phyloP scores from a whole-genome alignment of 2,329 filamentous ascomycete genomes.

The Hortaea werneckii region DNA sequence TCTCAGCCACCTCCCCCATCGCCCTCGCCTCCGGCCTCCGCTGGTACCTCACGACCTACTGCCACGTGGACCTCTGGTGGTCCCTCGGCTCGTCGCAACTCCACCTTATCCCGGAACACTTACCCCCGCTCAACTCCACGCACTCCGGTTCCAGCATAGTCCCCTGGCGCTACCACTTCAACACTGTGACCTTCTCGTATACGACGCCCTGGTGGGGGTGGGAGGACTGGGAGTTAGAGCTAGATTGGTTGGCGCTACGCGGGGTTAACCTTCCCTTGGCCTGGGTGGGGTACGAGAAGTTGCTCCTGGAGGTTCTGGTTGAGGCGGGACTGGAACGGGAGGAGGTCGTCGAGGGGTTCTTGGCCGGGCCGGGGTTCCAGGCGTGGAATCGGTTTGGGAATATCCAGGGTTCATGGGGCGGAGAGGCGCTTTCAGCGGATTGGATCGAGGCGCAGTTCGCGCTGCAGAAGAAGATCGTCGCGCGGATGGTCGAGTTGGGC shows the following conservation, averaged over 20 bases:
- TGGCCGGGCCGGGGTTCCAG: slow-evolving; percentile 43
- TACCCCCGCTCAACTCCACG: slow-evolving; percentile 24
- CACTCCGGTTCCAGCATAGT: slow-evolving; percentile 34
- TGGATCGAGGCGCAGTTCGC: slow-evolving; percentile 42
- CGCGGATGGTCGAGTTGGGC: slow-evolving; percentile 42
- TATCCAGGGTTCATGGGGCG: slow-evolving; percentile 43
- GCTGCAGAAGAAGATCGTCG: slow-evolving; percentile 40
- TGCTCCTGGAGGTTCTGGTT: slow-evolving; percentile 39
- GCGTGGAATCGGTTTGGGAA: slow-evolving; percentile 48
- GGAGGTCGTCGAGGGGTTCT: slow-evolving; percentile 40
- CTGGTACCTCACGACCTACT: slow-evolving; percentile 33
- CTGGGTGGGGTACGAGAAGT: slow-evolving; percentile 44
- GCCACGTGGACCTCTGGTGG: slow-evolving; percentile 40
- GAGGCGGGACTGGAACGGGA: slow-evolving; percentile 35
- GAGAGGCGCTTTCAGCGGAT: too few relatives aligned
- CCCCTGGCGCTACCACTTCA: slow-evolving; percentile 42
- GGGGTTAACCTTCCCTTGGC: slow-evolving; percentile 43
- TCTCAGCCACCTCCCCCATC: slow-evolving; percentile 10
- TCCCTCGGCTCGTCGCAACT: slow-evolving; percentile 33
- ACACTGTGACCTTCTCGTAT: slow-evolving; percentile 46
- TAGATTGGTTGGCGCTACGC: slow-evolving; percentile 44
- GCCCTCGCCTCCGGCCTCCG: slow-evolving; percentile 25
- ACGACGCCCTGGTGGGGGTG: slow-evolving; percentile 43
- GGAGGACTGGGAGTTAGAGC: slow-evolving; percentile 43
- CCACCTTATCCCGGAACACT: slow-evolving; percentile 22